phyloP scores from a whole-genome alignment of 2,329 filamentous ascomycete genomes.

The Cytospora paraplurivora region DNA sequence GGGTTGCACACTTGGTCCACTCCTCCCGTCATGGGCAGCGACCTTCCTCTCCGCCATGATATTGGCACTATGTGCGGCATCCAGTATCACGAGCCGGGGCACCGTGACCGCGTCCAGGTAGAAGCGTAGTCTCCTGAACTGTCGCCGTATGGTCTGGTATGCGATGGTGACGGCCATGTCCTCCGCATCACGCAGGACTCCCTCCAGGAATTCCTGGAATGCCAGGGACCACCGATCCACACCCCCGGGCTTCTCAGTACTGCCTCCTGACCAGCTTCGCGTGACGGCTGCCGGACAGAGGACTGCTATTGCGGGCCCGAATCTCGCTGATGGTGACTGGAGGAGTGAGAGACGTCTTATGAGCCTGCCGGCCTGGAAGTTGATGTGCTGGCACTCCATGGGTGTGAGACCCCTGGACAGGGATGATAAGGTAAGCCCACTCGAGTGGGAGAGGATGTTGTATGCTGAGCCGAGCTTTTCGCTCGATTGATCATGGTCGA shows the following conservation, averaged over 20 bases:
- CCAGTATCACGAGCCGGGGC: constrained; percentile 57
- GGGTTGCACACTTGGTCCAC: constrained; percentile 1
- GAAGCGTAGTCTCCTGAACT: constrained; percentile 52
- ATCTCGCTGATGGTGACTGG: constrained; percentile 49
- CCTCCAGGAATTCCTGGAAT: constrained; percentile 59
- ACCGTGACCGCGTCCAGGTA: constrained; percentile 54
- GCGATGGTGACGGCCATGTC: constrained; percentile 60
- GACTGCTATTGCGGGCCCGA: constrained; percentile 48
- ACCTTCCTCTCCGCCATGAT: constrained; percentile 45
- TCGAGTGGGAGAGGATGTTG: constrained; percentile 45
- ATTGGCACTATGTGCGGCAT: constrained; percentile 54
- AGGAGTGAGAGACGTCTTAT: constrained; percentile 48
- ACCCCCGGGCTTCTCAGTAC: constrained; percentile 28
- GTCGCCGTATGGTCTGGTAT: constrained; percentile 56
- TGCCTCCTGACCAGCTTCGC: constrained; percentile 18
- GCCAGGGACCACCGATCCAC: constrained; percentile 55
- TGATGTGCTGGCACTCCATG: constrained; percentile 42
- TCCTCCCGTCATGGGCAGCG: neutral
- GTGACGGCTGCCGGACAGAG: constrained; percentile 32
- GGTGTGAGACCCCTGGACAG: constrained; percentile 39
- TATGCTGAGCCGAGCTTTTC: constrained; percentile 42
- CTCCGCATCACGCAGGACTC: constrained; percentile 60
- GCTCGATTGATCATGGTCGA: constrained; percentile 41
- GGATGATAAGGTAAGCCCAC: constrained; percentile 43
- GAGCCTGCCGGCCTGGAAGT: constrained; percentile 52